Base-by-base conservation (phyloP, 1,284 basidiomycete species). In the Leucoagaricus sp. region DNA sequence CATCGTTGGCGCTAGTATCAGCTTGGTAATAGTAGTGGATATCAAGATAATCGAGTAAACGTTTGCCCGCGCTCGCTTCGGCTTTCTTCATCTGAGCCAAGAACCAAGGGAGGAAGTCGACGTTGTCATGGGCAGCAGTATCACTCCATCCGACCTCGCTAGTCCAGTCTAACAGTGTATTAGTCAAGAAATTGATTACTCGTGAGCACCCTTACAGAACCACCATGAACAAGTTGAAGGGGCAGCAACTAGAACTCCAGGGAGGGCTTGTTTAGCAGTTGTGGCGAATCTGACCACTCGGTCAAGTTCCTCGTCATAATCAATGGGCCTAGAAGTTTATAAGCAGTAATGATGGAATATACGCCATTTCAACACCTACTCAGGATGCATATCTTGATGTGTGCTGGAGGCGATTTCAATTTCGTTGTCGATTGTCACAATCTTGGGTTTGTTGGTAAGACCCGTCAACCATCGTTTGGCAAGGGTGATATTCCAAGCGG, bases 71-170 rank as follows among this genome's bases (percentile, higher is more conserved):
- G 2, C 53, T 66, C 21, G 60, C 63, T 41, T 76, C 73, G 13
- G 68, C 66, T 12, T 68, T 61, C 42, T 73, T 71, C 78, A 82
- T 79, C 64, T 81, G 67, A 17, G 62, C 42, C 44, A 82, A 69
- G 75, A 82, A 81, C 79, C 79, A 82, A 13, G 80, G 80, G 7
- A 82, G 51, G 70, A 80, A 82, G 62, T 82, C 80, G 26, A 70
- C 74, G 58, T 79, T 79, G 61, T 72, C 55, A 62, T 82, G 80
- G 6, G 79, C 79, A 8, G 74, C 69, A 42, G 72, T 80, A 56
- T 82, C 80, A n/a, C 69, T 66, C 60, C 67, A 78, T 1, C 80
- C 80, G 51, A 82, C 64, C 1, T 50, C 19, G 59, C 77, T 80
- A 2, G 79, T 80, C 79, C 79, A 81, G 65, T 80, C 77, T 73